phyloP scores from a whole-genome alignment of 352 stramenopile species.

The Phytophthora sp. region DNA sequence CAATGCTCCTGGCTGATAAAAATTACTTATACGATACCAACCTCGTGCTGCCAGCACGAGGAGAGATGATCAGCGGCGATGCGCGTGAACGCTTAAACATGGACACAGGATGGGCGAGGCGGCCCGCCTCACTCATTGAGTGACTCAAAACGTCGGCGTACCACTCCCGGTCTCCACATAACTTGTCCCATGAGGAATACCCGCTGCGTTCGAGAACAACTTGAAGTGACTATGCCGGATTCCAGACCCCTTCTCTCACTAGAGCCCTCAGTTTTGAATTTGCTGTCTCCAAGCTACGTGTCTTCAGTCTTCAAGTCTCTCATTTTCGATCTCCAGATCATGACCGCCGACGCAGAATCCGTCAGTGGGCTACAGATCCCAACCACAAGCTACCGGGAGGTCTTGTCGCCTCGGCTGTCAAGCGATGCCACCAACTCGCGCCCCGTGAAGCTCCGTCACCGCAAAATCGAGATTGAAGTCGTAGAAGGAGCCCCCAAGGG shows the following conservation, averaged over 20 bases:
- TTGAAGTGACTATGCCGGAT: too few species aligned
- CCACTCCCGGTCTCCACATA: too few species aligned
- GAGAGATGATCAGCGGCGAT: too few species aligned
- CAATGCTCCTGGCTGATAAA: too few species aligned
- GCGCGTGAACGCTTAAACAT: too few species aligned
- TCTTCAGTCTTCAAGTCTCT: not conserved
- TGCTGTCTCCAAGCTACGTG: constrained; percentile 6
- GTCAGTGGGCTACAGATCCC: constrained; percentile 16
- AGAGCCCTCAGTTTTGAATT: constrained; percentile 17
- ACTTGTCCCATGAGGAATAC: not conserved
- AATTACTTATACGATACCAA: too few species aligned
- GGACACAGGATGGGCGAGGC: too few species aligned
- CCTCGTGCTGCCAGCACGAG: too few species aligned
- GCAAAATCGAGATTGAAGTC: constrained; percentile 54
- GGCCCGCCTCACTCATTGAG: too few species aligned
- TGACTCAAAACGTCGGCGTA: too few species aligned
- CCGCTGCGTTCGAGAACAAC: too few species aligned
- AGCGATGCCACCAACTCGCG: constrained; percentile 21
- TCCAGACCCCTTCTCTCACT: too few species aligned
- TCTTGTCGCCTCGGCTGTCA: constrained; percentile 14
- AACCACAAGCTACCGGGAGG: constrained; percentile 19
- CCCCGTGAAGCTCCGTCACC: constrained; percentile 37
- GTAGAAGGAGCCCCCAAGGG: constrained; percentile 32
- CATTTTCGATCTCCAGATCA: not conserved
- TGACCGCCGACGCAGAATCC: constrained; percentile 13